Base-by-base conservation (phyloP, 129 eudicot species). In the Silybum marianum region DNA sequence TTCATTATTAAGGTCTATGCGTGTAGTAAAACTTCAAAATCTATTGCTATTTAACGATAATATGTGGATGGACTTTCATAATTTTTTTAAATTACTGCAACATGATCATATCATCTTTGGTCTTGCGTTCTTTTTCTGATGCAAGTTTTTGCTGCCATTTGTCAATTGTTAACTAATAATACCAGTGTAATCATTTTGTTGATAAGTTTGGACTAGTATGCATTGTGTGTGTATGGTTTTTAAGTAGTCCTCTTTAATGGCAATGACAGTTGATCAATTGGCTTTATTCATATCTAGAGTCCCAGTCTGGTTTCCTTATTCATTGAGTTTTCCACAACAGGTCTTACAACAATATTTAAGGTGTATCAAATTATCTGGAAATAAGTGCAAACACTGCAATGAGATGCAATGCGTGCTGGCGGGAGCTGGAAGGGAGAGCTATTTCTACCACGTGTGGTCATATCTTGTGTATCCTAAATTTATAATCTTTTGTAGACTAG, bases 331-430 rank as follows among this genome's bases (percentile, higher is more conserved):
- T 18, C 46, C 25, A 14, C 75, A 82, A 16, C 48, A 65, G 65
- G 78, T 76, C 76, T 3, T 82, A 10, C 73, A 48, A 48, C 11
- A 6, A 46, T 54, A 48, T 23, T 75, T 68, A 30, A 66, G 60
- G 26, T 75, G 60, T 67, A 82, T 30, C 80, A 38, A 30, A 12
- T 81, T 74, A 74, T 74, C 26, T 46, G 48, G 74, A 73, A 40
- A 78, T 85, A 39, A 13, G 19, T 22, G 36, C 75, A 68, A 69
- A 90, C 86, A 60, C 85, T 77, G 80, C 89, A 83, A 95, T 95
- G 98, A 92, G 96, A 86, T 95, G 98, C 89, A 95, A 95, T 25
- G 97, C 97, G 6, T 95, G 98, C 91, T 95, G 98, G 98, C 86
- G 96, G 72, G 98, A 95, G 72, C 82, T 95, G 92, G 98, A 95